Evolutionary conservation across 176 grass and related monocot genomes (phyloP), one percentile per base, ranked within the genome.

Genomic region (Cenchrus fungigraminus): DNA sequence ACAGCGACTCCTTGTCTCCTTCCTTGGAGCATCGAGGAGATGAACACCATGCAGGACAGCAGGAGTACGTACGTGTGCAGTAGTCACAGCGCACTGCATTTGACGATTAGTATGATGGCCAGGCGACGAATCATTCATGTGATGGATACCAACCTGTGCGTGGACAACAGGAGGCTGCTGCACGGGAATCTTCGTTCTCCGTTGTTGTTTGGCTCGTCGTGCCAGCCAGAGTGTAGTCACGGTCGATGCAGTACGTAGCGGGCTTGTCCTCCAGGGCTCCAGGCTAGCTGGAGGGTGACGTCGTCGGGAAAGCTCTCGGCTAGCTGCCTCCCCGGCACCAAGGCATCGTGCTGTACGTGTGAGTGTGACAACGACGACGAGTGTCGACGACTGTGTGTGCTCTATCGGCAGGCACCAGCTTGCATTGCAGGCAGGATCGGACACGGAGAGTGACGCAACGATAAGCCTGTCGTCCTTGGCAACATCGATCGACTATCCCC

Each of bases 351-450:
- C 25, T 19, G 74, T 77, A 22, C 20, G 76, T 59, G 57, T 47
- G 46, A 47, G 49, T 2, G 49, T 51, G 49, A 58, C 56, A 2
- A 17, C 4, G 16, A 25, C 25, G 25, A 25, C 25, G 25, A 25
- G 25, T 25, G 25, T 25, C 25, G 25, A 25, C 25, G 25, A 25
- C 25, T 58, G 59, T 17, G n/a, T 11, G 15, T 31, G 32, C 63
- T 78, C 64, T 2, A 44, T 57, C 60, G 25, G 45, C 63, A 12
- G 74, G 74, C 25, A 54, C 77, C 76, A 86, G 77, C 84, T 25
- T 25, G 25, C 25, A 25, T 80, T 79, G 84, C 75, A 51, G 40
- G 20, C 45, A 4, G 42, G 57, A 47, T 9, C 57, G 42, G 68
- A 78, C 74, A 25, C 25, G 25, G 25, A 25, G 25, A 71, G 6